These are phyloP conservation scores for Sugiyamaella boreocaroliniensis DNA, from an alignment of 805 yeast genomes.

Conservation along the genomic window DNA sequence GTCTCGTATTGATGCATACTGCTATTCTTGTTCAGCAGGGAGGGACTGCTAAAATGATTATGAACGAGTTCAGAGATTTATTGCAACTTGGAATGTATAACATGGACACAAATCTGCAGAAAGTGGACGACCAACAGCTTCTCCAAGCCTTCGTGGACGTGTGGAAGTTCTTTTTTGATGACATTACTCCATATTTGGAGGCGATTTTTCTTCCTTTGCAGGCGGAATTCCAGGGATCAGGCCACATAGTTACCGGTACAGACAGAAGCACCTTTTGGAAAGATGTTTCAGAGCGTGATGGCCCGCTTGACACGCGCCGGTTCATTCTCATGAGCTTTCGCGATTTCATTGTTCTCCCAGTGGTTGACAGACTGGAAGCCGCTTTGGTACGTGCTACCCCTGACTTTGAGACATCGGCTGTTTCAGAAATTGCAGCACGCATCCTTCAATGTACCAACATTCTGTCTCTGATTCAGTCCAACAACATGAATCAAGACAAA, in stretches of 20 bases:
- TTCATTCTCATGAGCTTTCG: constrained; percentile 31
- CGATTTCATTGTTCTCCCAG: constrained; percentile 31
- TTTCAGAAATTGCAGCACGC: constrained; percentile 27
- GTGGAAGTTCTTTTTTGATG: constrained; percentile 54
- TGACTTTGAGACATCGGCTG: constrained; percentile 15
- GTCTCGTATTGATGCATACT: constrained; percentile 38
- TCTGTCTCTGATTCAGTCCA: constrained; percentile 45
- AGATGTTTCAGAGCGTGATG: constrained; percentile 20
- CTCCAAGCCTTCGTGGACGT: constrained; percentile 33
- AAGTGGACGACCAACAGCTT: constrained; percentile 26
- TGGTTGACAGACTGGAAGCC: constrained; percentile 22
- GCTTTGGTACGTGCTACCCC: constrained; percentile 3
- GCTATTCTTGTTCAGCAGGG: constrained; percentile 35
- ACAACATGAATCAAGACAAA: constrained; percentile 50
- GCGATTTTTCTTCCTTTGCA: constrained; percentile 59
- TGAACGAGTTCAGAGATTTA: constrained; percentile 42
- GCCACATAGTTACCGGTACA: constrained; percentile 33
- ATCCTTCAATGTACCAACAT: constrained; percentile 59
- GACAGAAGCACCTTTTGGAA: constrained; percentile 35
- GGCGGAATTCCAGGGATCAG: constrained; percentile 41
- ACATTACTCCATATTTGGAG: constrained; percentile 50
- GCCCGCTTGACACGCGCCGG: constrained; percentile 24
- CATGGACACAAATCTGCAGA: constrained; percentile 17
- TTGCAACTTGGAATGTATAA: constrained; percentile 37
- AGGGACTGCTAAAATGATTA: constrained; percentile 33